phyloP scores from a whole-genome alignment of 257 asterid genomes.

The Solanum chmielewskii region DNA sequence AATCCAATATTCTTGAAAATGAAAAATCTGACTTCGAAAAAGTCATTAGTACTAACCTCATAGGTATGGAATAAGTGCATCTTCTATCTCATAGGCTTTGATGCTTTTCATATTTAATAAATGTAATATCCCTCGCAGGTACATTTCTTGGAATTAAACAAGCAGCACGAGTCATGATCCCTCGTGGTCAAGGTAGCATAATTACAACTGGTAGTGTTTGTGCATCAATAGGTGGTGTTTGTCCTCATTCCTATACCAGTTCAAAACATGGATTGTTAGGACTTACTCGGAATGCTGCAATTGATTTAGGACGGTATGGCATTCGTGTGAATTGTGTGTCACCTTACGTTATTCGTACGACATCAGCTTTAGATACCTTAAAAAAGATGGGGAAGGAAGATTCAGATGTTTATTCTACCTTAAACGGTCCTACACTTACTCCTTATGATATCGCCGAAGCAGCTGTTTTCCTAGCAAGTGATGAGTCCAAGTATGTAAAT shows the following conservation, averaged over 20 bases:
- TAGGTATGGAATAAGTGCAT: too few relatives aligned
- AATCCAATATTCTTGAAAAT: conserved; percentile 5
- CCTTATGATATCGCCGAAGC: too few relatives aligned
- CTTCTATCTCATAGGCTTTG: too few relatives aligned
- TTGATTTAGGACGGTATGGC: conserved; percentile 23
- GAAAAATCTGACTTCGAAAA: too few relatives aligned
- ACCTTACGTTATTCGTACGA: conserved; percentile 2
- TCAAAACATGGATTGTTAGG: conserved; percentile 6
- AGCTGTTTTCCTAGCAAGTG: too few relatives aligned
- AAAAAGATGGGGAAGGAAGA: background rate
- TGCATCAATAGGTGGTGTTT: conserved; percentile 2
- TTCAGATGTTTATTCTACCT: too few relatives aligned
- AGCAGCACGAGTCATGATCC: conserved; percentile 34
- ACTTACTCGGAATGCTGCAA: conserved; percentile 2
- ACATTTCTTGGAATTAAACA: conserved; percentile 24
- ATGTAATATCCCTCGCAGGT: background rate
- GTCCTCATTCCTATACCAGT: conserved; percentile 10
- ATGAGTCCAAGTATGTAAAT: too few relatives aligned
- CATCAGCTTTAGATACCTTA: background rate
- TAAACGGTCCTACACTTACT: too few relatives aligned
- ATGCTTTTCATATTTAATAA: too few relatives aligned
- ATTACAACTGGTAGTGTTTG: conserved; percentile 10
- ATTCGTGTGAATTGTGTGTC: conserved; percentile 4
- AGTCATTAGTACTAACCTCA: too few relatives aligned
- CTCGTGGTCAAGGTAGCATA: conserved; percentile 13